phyloP scores from a whole-genome alignment of 1,284 basidiomycete species.

The Ustilago nuda region DNA sequence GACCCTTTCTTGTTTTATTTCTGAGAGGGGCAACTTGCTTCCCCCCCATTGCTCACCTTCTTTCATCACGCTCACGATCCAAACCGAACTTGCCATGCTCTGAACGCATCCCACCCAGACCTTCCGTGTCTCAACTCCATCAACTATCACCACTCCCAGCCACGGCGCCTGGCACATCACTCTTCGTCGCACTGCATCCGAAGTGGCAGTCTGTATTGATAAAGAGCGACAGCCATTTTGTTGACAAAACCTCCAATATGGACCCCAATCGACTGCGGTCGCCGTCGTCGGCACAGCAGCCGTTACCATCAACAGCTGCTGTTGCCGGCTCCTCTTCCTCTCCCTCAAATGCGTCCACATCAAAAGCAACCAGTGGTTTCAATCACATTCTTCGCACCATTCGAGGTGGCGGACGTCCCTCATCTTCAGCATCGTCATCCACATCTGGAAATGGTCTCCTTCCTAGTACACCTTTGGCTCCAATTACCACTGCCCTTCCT shows the following conservation, averaged over 20 bases:
- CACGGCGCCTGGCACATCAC: not conserved
- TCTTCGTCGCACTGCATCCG: not conserved
- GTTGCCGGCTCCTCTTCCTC: slow-evolving; percentile 11
- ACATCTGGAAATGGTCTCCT: slow-evolving; percentile 28
- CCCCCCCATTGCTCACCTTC: too few relatives aligned
- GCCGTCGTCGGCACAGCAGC: slow-evolving; percentile 21
- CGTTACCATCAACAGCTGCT: slow-evolving; percentile 19
- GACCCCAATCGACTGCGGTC: slow-evolving; percentile 39
- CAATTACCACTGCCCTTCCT: slow-evolving; percentile 43
- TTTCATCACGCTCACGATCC: not conserved
- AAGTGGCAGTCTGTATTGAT: not conserved
- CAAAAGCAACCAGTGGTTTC: slow-evolving; percentile 40
- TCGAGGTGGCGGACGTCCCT: slow-evolving; percentile 29
- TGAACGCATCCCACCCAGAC: not conserved
- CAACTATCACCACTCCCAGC: not conserved
- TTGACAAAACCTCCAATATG: slow-evolving; percentile 8
- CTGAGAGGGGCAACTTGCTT: too few relatives aligned
- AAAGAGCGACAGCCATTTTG: not conserved
- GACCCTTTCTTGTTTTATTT: not conserved
- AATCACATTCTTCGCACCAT: slow-evolving; percentile 48
- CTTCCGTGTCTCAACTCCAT: not conserved
- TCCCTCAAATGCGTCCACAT: slow-evolving; percentile 17
- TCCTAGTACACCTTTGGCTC: slow-evolving; percentile 33
- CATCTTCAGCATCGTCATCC: slow-evolving; percentile 21
- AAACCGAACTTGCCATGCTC: not conserved